Evolutionary conservation across 2,329 filamentous ascomycete genomes (phyloP), one percentile per base, ranked within the genome.

Genomic region (Aspergillus novofumigatus): DNA sequence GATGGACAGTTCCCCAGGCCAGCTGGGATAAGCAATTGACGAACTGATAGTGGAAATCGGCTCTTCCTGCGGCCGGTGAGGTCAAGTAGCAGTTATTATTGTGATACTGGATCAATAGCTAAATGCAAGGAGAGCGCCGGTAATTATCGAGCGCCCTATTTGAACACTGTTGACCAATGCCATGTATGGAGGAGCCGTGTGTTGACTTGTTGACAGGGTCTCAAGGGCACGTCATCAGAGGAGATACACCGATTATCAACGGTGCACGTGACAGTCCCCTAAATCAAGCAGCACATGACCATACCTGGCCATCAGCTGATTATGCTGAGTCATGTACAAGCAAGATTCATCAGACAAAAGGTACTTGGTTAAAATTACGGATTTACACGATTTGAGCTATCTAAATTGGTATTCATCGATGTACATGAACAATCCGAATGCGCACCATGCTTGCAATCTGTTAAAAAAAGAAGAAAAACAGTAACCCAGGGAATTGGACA

Each of bases 1-100:
- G 10, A 14, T 25, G 11, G 10, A 38, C 28, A 51, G 20, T 28
- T 38, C 28, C 32, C 20, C 20, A 32, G 17, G 28, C 28, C 60
- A 62, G 57, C 61, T 62, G 59, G 59, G 63, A 57, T 59, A 56
- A 65, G 63, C 62, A 59, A 55, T 60, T 64, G 61, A 54, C 62
- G 8, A 54, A 32, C 48, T 54, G 55, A 48, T 38, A n/a, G 56
- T 55, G 59, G 45, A 59, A 14, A 51, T 59, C 38, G 53, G 52
- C 49, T 60, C 9, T 23, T 32, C 3, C 49, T 35, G 53, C 44
- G 11, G 21, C 5, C 23, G 0, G 44, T 14, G 3, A 23, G 23
- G 21, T 11, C 11, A 38, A 38, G 14, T 47, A 47, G 10, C 14
- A 11, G 44, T 2, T 14, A 26, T 47, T 23, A 23, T 6, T 25